These are phyloP conservation scores for Claviceps spartinae DNA, from an alignment of 2,329 filamentous ascomycete species.

Conservation along the genomic window DNA sequence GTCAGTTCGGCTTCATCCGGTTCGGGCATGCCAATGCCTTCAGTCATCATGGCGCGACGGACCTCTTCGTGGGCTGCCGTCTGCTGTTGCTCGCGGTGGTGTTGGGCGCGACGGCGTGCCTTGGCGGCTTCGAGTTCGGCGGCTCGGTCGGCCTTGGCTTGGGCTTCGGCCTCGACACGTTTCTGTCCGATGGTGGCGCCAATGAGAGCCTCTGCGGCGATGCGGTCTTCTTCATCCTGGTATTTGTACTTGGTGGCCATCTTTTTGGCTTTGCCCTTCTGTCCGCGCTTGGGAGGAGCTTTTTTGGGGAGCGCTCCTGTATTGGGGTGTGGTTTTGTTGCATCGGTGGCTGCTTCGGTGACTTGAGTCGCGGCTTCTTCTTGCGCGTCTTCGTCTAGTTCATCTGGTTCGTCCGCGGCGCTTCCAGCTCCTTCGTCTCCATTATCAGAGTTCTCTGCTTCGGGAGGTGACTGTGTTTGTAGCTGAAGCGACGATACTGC, in stretches of 20 bases:
- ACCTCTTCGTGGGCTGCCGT: constrained; percentile 65
- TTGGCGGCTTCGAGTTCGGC: constrained; percentile 55
- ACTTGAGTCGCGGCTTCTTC: constrained; percentile 7
- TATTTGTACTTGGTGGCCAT: constrained; percentile 79
- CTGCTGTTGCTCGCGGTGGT: constrained; percentile 61
- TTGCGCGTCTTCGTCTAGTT: constrained; percentile 7
- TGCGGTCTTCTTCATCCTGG: constrained; percentile 88
- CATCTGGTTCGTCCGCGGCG: neutral
- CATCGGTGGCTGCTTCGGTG: constrained; percentile 10
- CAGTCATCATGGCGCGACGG: constrained; percentile 45
- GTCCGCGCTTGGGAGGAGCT: constrained; percentile 48
- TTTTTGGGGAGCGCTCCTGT: constrained; percentile 24
- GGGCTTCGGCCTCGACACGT: constrained; percentile 53
- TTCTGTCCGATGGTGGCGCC: constrained; percentile 57
- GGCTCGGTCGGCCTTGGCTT: constrained; percentile 54
- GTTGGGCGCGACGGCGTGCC: constrained; percentile 66
- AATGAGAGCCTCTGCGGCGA: constrained; percentile 72
- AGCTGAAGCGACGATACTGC: constrained; percentile 14
- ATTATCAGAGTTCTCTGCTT: neutral
- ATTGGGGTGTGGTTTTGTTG: neutral
- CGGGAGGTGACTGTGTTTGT: constrained; percentile 7
- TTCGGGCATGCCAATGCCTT: constrained; percentile 45
- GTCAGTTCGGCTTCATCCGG: constrained; percentile 42
- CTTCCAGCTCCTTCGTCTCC: neutral
- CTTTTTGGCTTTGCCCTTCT: constrained; percentile 74